Evolutionary conservation across 495 filamentous ascomycete genomes (phyloP).

Genomic region (Clohesyomyces aquaticus): DNA sequence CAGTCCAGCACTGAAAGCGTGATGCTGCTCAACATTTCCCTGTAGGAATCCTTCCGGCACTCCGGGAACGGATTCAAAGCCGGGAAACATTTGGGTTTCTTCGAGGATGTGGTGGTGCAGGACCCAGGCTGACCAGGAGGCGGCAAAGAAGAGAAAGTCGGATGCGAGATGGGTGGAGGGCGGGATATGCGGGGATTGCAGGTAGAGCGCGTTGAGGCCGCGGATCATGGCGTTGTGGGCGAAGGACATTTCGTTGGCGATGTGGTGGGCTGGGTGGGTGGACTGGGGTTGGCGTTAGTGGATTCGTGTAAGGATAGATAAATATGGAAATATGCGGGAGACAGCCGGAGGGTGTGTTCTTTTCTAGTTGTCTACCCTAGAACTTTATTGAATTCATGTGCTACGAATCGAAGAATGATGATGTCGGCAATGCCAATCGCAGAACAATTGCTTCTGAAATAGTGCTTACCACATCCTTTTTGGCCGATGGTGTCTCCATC

Average conservation of each 20-base stretch:
- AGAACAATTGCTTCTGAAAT: too few species aligned
- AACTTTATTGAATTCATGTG: too few species aligned
- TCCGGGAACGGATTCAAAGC: constrained; percentile 10
- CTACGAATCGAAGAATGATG: too few species aligned
- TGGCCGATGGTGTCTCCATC: too few species aligned
- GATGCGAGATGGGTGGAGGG: background rate
- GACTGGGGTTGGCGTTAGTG: background rate
- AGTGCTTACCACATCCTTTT: too few species aligned
- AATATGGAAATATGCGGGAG: too few species aligned
- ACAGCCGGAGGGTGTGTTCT: too few species aligned
- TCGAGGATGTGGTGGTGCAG: constrained; percentile 30
- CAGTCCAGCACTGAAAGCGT: constrained; percentile 22
- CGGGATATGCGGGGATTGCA: constrained; percentile 23
- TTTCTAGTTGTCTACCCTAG: too few species aligned
- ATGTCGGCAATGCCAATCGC: too few species aligned
- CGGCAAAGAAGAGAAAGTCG: constrained; percentile 24
- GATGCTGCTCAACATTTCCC: constrained; percentile 20
- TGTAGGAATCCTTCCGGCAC: constrained; percentile 6
- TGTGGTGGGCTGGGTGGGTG: constrained; percentile 18
- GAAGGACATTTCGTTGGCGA: constrained; percentile 28
- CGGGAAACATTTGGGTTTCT: constrained; percentile 28
- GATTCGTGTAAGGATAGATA: background rate
- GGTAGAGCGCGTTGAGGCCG: constrained; percentile 31
- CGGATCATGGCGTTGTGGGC: constrained; percentile 32
- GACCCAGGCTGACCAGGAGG: constrained; percentile 13